phyloP scores from a whole-genome alignment of 306 rosid genomes.

The Datisca glomerata region DNA sequence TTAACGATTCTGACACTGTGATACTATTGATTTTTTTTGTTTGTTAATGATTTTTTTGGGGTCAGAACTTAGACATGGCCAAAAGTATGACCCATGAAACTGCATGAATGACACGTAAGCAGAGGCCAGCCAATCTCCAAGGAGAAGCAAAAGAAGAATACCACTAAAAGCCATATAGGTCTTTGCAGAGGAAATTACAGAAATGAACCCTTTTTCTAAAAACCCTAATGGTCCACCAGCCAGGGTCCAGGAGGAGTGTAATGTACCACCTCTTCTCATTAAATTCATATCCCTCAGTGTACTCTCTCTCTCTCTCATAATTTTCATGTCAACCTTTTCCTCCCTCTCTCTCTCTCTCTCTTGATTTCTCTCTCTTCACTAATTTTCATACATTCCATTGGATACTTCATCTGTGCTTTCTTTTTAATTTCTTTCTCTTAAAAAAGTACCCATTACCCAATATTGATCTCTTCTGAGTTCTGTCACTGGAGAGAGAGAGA shows the following conservation, averaged over 20 bases:
- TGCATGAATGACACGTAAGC: slow-evolving; percentile 52
- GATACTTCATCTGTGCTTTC: too few species aligned
- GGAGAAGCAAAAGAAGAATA: slow-evolving; percentile 12
- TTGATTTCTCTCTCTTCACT: neutral
- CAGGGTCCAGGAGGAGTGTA: too few species aligned
- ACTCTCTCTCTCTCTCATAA: slow-evolving; percentile 15
- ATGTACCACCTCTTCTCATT: slow-evolving; percentile 39
- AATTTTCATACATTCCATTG: too few species aligned
- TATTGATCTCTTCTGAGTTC: slow-evolving; percentile 8
- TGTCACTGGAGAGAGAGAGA: slow-evolving; percentile 1
- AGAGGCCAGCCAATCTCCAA: slow-evolving; percentile 11
- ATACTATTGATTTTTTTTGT: neutral
- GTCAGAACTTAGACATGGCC: neutral
- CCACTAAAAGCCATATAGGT: slow-evolving; percentile 43
- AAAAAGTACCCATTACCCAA: too few species aligned
- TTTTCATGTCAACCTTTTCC: slow-evolving; percentile 13
- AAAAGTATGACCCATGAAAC: slow-evolving; percentile 13
- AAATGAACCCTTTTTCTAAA: slow-evolving; percentile 37
- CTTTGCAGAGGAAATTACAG: slow-evolving; percentile 27
- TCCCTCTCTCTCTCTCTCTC: slow-evolving; percentile 3
- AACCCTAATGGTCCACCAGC: slow-evolving; percentile 49
- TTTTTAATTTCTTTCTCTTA: too few species aligned
- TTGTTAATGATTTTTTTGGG: neutral
- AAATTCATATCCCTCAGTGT: slow-evolving; percentile 46
- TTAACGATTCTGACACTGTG: too few species aligned